Conservation (phyloP, 1,284 basidiomycete genomes). For the Boletus sp. region DNA sequence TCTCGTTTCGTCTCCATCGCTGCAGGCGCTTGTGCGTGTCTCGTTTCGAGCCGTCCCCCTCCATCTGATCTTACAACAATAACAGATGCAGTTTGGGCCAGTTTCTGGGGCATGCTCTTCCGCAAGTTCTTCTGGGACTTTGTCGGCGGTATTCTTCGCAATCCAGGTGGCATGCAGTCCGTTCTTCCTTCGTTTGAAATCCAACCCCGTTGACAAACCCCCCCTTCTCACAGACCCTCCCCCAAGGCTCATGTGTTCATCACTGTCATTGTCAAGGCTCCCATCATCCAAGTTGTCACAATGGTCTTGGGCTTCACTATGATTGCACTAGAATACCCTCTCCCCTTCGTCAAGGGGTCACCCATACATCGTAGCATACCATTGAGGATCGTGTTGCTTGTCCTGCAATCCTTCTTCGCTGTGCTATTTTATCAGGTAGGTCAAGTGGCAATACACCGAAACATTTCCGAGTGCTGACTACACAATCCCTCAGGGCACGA, state of each 20-base stretch:
- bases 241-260: slow-evolving; percentile 61
- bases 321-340: slow-evolving; percentile 64
- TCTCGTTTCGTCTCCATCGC: slow-evolving; percentile 68
- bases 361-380: slow-evolving; percentile 63
- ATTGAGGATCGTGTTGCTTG: slow-evolving; percentile 58
- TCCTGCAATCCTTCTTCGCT: slow-evolving; percentile 61
- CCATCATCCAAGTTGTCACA: slow-evolving; percentile 64
- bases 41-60: not conserved
- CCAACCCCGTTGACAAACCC: not conserved
- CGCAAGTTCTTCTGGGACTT: slow-evolving; percentile 94
- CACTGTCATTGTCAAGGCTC: slow-evolving; percentile 67
- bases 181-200: slow-evolving; percentile 31
- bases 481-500: slow-evolving; percentile 56
- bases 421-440: slow-evolving; percentile 77
- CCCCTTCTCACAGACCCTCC: slow-evolving; percentile 55
- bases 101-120: slow-evolving; percentile 73
- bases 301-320: slow-evolving; percentile 57
- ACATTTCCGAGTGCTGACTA: slow-evolving; percentile 2
- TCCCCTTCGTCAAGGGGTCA: slow-evolving; percentile 53
- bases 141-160: slow-evolving; percentile 61
- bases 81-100: slow-evolving; percentile 74
- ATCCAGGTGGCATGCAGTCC: slow-evolving; percentile 77
- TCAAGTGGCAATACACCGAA: slow-evolving; percentile 21
- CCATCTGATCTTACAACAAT: slow-evolving; percentile 14
- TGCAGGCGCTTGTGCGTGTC: slow-evolving; percentile 68